These are phyloP conservation scores for Pichia sp. DNA, from an alignment of 1,139 yeast species.

Conservation along the genomic window DNA sequence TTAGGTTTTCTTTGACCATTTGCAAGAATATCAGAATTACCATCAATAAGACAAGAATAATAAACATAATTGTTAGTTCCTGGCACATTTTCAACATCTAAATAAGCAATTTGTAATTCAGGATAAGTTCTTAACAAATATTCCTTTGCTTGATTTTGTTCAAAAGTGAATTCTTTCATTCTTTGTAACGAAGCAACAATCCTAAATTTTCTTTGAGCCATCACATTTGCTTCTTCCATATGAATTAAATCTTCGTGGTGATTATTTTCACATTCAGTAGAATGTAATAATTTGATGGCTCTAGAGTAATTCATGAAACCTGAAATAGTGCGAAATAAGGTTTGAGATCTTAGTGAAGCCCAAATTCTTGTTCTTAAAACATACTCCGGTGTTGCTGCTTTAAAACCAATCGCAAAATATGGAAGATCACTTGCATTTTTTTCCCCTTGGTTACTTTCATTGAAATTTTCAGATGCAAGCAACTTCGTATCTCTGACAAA, in stretches of 20 bases:
- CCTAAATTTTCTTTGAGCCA: constrained; percentile 59
- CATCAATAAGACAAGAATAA: constrained; percentile 61
- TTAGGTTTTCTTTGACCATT: constrained; percentile 33
- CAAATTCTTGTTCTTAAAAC: constrained; percentile 48
- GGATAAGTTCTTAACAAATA: constrained; percentile 58
- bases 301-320: constrained; percentile 52
- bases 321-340: constrained; percentile 47
- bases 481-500: constrained; percentile 97
- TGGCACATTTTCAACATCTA: constrained; percentile 42
- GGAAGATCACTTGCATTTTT: not conserved
- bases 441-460: not conserved
- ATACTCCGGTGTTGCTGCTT: constrained; percentile 49
- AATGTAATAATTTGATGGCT: constrained; percentile 44
- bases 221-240: constrained; percentile 35
- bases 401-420: constrained; percentile 36
- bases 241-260: constrained; percentile 27
- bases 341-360: constrained; percentile 53
- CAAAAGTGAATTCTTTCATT: constrained; percentile 42
- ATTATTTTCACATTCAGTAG: constrained; percentile 34
- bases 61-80: constrained; percentile 35
- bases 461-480: constrained; percentile 82
- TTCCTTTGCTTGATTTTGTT: constrained; percentile 51
- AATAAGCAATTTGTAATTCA: constrained; percentile 49
- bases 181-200: constrained; percentile 71
- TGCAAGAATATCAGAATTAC: constrained; percentile 35